Conservation (phyloP, 2,329 filamentous ascomycete genomes). For the Paramyrothecium roridum region DNA sequence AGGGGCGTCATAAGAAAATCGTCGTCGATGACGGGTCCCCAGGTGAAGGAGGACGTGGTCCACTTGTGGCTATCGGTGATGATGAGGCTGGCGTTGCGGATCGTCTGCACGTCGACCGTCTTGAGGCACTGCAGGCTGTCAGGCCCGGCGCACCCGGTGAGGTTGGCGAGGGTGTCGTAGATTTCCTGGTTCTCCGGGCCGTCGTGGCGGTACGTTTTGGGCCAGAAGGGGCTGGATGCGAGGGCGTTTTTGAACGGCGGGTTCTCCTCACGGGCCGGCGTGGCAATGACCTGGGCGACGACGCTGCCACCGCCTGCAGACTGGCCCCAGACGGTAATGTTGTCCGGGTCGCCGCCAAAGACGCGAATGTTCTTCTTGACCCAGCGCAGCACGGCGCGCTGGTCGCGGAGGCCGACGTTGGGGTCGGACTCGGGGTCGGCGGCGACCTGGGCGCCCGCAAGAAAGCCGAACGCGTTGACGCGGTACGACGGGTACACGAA, state of each 20-base stretch:
- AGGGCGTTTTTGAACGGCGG: not conserved
- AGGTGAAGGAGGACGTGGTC: not conserved
- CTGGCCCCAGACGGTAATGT: not conserved
- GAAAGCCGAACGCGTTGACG: not conserved
- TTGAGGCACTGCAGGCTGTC: not conserved
- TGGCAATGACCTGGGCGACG: not conserved
- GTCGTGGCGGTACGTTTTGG: not conserved
- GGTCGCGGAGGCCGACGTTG: not conserved
- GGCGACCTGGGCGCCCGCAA: not conserved
- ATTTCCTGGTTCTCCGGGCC: not conserved
- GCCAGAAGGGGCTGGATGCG: not conserved
- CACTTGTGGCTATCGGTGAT: not conserved
- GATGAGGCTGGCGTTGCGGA: not conserved
- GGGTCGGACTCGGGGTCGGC: not conserved
- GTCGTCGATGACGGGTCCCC: not conserved
- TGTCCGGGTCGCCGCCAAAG: not conserved
- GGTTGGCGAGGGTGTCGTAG: not conserved
- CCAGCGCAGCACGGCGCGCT: not conserved
- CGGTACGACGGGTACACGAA: not conserved
- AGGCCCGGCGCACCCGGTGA: not conserved
- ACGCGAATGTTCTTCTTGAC: not conserved
- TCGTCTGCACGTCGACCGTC: not conserved
- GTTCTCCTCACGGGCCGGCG: not conserved
- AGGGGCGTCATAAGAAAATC: not conserved
- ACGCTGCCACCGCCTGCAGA: not conserved